Percentiles rank a stretch among this genome's conserved stretches.
These are phyloP conservation scores for Plasmopara muralis DNA, from an alignment of 352 stramenopile species.

Conservation along the genomic window DNA sequence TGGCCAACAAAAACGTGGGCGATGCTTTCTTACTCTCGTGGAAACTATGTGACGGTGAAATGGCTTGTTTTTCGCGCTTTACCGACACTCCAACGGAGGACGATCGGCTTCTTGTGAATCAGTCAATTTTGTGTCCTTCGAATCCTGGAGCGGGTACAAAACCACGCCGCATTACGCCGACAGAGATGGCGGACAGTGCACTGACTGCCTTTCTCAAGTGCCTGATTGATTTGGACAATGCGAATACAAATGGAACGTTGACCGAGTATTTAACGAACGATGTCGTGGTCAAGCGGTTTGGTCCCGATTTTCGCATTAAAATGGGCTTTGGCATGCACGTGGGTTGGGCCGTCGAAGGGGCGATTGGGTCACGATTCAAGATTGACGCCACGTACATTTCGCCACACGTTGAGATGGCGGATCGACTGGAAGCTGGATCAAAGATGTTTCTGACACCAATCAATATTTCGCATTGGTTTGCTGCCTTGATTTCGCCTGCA, in stretches of 20 bases:
- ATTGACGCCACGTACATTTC: slow-evolving; percentile 98
- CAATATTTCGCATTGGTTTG: slow-evolving; percentile 83
- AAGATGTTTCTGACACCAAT: slow-evolving; percentile 88
- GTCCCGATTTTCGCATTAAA: slow-evolving; percentile 69
- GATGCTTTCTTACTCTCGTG: slow-evolving; percentile 93
- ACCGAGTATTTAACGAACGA: slow-evolving; percentile 63
- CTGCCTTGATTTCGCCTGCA: slow-evolving; percentile 52
- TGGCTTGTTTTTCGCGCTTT: slow-evolving; percentile 73
- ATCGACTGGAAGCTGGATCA: slow-evolving; percentile 91
- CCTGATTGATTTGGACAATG: slow-evolving; percentile 84
- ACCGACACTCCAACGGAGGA: slow-evolving; percentile 71
- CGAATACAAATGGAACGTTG: slow-evolving; percentile 64
- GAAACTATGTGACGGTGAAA: slow-evolving; percentile 86
- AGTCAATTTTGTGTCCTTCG: slow-evolving; percentile 58
- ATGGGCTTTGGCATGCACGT: slow-evolving; percentile 96
- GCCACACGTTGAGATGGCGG: slow-evolving; percentile 90
- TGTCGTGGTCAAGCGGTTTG: slow-evolving; percentile 82
- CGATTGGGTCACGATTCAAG: slow-evolving; percentile 93
- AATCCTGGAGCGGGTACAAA: slow-evolving; percentile 61
- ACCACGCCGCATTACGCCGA: slow-evolving; percentile 67
- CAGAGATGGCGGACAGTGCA: slow-evolving; percentile 89
- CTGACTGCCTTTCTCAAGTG: slow-evolving; percentile 95
- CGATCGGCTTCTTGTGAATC: slow-evolving; percentile 64
- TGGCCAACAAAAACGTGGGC: slow-evolving; percentile 87
- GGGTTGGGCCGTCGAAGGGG: slow-evolving; percentile 94